Evolutionary conservation across 257 asterid species (phyloP).

Genomic region (Verbena officinalis): DNA sequence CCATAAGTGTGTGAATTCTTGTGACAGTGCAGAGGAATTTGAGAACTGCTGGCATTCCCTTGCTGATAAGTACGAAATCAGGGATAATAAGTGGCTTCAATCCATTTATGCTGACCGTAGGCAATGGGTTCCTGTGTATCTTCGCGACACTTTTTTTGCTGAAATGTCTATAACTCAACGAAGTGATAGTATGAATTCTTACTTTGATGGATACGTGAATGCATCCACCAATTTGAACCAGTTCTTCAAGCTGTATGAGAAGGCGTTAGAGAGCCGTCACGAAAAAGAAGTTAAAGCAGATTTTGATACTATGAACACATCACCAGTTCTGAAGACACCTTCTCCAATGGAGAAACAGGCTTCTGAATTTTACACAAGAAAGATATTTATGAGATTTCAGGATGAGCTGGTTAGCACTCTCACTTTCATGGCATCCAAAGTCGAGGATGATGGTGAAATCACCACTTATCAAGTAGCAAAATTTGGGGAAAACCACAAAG

Average conservation of each 20-base stretch:
- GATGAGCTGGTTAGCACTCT: conserved; percentile 92
- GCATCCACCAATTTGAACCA: conserved; percentile 89
- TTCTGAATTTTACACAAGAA: conserved; percentile 85
- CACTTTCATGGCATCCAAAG: conserved; percentile 81
- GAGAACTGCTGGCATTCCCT: conserved; percentile 90
- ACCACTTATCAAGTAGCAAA: conserved; percentile 77
- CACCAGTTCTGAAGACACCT: conserved; percentile 78
- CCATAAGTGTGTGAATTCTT: conserved; percentile 87
- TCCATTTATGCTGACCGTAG: conserved; percentile 65
- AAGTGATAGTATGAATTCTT: conserved; percentile 92
- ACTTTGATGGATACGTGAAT: conserved; percentile 92
- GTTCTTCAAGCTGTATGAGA: conserved; percentile 88
- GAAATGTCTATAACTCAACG: conserved; percentile 90
- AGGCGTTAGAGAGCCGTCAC: conserved; percentile 93
- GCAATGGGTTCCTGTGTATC: conserved; percentile 94
- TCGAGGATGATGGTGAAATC: conserved; percentile 79
- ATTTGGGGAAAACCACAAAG: conserved; percentile 82
- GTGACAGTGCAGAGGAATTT: conserved; percentile 77
- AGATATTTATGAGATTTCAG: conserved; percentile 81
- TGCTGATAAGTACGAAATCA: conserved; percentile 61
- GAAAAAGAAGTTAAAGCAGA: conserved; percentile 99
- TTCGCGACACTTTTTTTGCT: conserved; percentile 86
- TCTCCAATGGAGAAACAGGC: conserved; percentile 99
- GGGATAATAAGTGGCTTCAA: conserved; percentile 85
- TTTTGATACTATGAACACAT: conserved; percentile 76